A percentile compares a stretch with the other conserved stretches of the same genome.
phyloP scores from a whole-genome alignment of 2,329 filamentous ascomycete genomes.

The Pleoardoris graminearum region DNA sequence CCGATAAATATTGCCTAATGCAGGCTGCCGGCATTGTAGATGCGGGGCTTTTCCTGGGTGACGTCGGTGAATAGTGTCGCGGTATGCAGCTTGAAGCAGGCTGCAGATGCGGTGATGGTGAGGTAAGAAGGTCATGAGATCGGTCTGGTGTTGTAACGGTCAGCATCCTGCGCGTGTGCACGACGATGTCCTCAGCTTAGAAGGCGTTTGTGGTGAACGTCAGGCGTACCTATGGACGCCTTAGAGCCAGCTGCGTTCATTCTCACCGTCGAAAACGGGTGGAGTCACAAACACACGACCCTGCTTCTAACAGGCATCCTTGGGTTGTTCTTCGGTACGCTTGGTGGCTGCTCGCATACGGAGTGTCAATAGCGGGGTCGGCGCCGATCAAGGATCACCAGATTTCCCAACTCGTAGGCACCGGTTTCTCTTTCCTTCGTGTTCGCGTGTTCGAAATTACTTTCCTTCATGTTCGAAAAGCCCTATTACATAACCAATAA shows the following conservation, averaged over 20 bases:
- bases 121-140: neutral
- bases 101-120: neutral
- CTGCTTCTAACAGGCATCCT: neutral
- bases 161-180: neutral
- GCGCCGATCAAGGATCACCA: neutral
- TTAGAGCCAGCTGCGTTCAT: neutral
- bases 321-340: neutral
- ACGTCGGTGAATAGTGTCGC: neutral
- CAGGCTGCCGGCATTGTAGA: neutral
- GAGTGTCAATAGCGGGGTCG: no score
- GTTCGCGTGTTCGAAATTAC: neutral
- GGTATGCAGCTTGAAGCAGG: neutral
- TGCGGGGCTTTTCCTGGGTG: constrained; percentile 1
- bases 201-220: no score
- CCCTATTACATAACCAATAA: neutral
- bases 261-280: neutral
- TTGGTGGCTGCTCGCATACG: neutral
- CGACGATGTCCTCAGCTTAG: neutral
- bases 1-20: constrained; percentile 7
- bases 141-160: constrained; percentile 4
- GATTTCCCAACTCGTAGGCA: neutral
- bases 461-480: neutral
- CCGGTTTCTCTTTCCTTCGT: neutral
- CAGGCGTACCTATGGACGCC: no score
- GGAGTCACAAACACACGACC: neutral